phyloP scores from a whole-genome alignment of 2,329 filamentous ascomycete species.

The Simplicillium aogashimaense region DNA sequence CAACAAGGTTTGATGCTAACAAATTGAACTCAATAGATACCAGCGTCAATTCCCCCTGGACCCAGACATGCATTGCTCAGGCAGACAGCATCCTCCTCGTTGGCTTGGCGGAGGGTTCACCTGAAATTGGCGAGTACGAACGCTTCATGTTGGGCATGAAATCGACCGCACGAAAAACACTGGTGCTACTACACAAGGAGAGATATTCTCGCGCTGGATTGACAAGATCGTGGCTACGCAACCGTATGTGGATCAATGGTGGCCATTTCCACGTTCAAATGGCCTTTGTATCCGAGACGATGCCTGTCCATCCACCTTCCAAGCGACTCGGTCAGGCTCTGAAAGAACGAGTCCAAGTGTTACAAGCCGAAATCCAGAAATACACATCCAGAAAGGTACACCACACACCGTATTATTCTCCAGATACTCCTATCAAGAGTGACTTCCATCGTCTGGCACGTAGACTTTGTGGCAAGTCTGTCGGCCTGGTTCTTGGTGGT shows the following conservation, averaged over 20 bases:
- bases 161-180: slow-evolving; percentile 85
- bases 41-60: slow-evolving; percentile 95
- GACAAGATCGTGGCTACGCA: slow-evolving; percentile 81
- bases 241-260: slow-evolving; percentile 95
- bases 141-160: slow-evolving; percentile 95
- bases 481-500: slow-evolving; percentile 87
- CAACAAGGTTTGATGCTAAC: slow-evolving; percentile 4
- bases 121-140: slow-evolving; percentile 91
- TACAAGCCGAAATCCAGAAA: slow-evolving; percentile 96
- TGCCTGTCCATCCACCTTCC: slow-evolving; percentile 64
- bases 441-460: slow-evolving; percentile 92
- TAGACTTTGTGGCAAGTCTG: slow-evolving; percentile 83
- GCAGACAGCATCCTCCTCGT: slow-evolving; percentile 94
- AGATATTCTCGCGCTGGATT: slow-evolving; percentile 77
- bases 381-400: slow-evolving; percentile 92
- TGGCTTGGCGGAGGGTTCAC: slow-evolving; percentile 80
- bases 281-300: slow-evolving; percentile 67
- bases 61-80: slow-evolving; percentile 93
- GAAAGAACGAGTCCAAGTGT: slow-evolving; percentile 85
- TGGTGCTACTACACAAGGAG: slow-evolving; percentile 83
- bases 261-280: slow-evolving; percentile 98
- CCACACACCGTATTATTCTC: slow-evolving; percentile 79
- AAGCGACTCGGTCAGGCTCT: slow-evolving; percentile 76
- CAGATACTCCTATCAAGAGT: slow-evolving; percentile 87
- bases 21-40: slow-evolving; percentile 54